Conservation (phyloP, 805 yeast genomes). For the Starmerella tilneyi region DNA sequence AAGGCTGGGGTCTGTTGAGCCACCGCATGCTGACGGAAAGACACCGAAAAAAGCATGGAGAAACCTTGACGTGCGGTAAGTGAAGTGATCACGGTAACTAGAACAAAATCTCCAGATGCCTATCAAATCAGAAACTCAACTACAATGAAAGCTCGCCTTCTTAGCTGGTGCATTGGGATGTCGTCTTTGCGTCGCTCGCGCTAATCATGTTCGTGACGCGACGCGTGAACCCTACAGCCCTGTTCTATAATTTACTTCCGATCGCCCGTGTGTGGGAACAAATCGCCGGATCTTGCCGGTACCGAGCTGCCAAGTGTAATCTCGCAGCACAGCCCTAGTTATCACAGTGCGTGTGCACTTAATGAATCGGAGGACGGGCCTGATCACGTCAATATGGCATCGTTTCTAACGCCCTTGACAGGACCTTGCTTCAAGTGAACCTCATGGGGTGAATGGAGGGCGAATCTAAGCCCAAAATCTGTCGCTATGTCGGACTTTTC, state of each 20-base stretch:
- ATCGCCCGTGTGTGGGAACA: neutral
- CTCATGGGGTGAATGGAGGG: too few species aligned
- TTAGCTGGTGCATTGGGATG: neutral
- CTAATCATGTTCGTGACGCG: slow-evolving; percentile 2
- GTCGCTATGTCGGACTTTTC: too few species aligned
- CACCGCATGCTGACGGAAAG: slow-evolving; percentile 1
- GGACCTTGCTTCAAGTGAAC: too few species aligned
- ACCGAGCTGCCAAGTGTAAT: neutral
- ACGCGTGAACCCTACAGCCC: slow-evolving; percentile 8
- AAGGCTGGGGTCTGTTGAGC: slow-evolving; percentile 7
- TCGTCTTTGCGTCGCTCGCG: neutral
- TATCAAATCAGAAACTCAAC: too few species aligned
- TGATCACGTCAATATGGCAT: too few species aligned
- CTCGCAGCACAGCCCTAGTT: slow-evolving; percentile 6
- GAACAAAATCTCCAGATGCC: too few species aligned
- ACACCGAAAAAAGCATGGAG: neutral
- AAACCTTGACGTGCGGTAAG: too few species aligned
- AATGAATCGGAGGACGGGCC: too few species aligned
- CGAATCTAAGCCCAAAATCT: too few species aligned
- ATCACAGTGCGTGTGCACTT: slow-evolving; percentile 3
- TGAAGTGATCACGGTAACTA: neutral
- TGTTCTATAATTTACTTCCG: slow-evolving; percentile 5
- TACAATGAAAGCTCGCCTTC: too few species aligned
- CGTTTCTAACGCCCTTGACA: too few species aligned
- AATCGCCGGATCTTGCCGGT: neutral